phyloP scores from a whole-genome alignment of 441 rosid species.

The Theobroma grandiflorum region DNA sequence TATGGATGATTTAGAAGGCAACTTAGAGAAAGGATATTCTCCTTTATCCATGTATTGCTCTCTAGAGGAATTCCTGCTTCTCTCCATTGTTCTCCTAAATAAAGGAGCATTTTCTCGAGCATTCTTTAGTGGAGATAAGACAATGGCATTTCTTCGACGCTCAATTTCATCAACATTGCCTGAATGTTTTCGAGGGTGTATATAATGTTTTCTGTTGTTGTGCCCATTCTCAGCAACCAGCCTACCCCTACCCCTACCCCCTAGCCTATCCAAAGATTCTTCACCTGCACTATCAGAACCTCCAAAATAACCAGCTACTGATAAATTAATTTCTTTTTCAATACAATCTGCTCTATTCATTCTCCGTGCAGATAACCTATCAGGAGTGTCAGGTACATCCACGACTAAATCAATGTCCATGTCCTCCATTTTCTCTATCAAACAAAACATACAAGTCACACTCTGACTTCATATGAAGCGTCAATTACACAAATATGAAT shows the following conservation, averaged over 20 bases:
- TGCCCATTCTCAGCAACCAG: constrained; percentile 37
- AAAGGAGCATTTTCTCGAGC: constrained; percentile 42
- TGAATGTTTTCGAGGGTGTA: constrained; percentile 28
- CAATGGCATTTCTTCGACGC: constrained; percentile 27
- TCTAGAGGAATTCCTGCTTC: constrained; percentile 32
- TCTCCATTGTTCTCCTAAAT: constrained; percentile 49
- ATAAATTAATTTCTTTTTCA: constrained; percentile 47
- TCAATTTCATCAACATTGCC: constrained; percentile 38
- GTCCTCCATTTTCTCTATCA: constrained; percentile 56
- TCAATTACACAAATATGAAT: constrained; percentile 6
- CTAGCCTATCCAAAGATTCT: constrained; percentile 38
- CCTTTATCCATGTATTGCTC: constrained; percentile 46
- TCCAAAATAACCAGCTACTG: constrained; percentile 35
- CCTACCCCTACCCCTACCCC: constrained; percentile 45
- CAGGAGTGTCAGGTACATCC: constrained; percentile 74
- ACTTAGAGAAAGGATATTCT: constrained; percentile 40
- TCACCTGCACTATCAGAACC: constrained; percentile 35
- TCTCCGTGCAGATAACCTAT: constrained; percentile 42
- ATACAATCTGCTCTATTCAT: constrained; percentile 33
- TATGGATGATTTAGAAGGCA: constrained; percentile 29
- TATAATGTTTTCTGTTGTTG: constrained; percentile 30
- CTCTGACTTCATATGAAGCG: background rate
- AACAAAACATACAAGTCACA: background rate
- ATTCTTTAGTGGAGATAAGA: constrained; percentile 32
- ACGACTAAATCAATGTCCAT: constrained; percentile 62